Percentiles rank a stretch among this genome's conserved stretches.
Conservation (phyloP, 164 flowering plant species). For the Berberis thunbergii region DNA sequence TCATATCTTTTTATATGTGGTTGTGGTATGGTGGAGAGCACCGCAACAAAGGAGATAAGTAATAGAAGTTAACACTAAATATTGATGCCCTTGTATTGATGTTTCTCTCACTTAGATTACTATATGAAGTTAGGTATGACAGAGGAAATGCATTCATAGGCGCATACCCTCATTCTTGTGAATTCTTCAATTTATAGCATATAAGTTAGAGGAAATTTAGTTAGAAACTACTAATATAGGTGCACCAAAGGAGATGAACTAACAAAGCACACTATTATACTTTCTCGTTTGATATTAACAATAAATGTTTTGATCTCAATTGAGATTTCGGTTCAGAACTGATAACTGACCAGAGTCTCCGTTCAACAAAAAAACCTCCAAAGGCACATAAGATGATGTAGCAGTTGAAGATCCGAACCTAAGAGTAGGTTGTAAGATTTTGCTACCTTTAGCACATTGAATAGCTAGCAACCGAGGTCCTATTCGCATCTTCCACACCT, state of each 20-base stretch:
- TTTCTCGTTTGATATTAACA: neutral
- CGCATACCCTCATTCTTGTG: too few relatives aligned
- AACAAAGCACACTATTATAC: neutral
- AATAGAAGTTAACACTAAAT: too few relatives aligned
- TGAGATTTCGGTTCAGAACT: constrained; percentile 51
- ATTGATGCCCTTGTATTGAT: too few relatives aligned
- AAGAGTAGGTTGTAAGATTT: constrained; percentile 70
- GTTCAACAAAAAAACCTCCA: constrained; percentile 81
- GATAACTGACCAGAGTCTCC: constrained; percentile 93
- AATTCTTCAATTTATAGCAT: too few relatives aligned
- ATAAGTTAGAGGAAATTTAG: too few relatives aligned
- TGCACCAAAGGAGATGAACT: neutral
- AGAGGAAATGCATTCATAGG: too few relatives aligned
- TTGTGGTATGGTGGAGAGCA: too few relatives aligned
- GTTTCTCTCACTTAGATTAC: too few relatives aligned
- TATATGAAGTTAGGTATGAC: too few relatives aligned
- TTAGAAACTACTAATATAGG: too few relatives aligned
- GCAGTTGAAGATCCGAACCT: constrained; percentile 51
- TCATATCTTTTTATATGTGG: too few relatives aligned
- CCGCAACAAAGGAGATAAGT: too few relatives aligned
- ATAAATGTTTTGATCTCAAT: constrained; percentile 16
- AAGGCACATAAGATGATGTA: constrained; percentile 55
- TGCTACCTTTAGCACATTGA: constrained; percentile 74
- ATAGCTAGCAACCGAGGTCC: constrained; percentile 78
- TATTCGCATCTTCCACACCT: constrained; percentile 98